Base-by-base conservation (phyloP, 2,329 filamentous ascomycete species). In the Phyllachora maydis region DNA sequence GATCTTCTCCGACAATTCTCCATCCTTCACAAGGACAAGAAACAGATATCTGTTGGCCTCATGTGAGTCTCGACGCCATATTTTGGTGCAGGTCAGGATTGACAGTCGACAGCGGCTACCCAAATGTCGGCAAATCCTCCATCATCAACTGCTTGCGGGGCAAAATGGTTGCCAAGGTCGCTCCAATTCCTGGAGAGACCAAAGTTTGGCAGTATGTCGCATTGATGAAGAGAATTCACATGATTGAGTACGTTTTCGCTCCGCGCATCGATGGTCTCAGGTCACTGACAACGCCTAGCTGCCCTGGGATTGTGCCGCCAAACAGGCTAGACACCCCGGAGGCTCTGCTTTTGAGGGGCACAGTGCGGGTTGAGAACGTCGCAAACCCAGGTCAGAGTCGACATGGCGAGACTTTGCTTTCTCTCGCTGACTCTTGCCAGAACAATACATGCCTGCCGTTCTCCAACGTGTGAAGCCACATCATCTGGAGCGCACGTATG, bases 171-270 rank as follows among this genome's bases (percentile, higher is more conserved):
- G 83, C 83, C 52, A 88, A 63, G 10, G 81, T 91, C 4, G 88
- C 88, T 5, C 88, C 85, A 5, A 92, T 95, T 31, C 85, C 88
- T 5, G 88, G 35, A 22, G 32, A 93, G 55, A 95, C 85, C 16
- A 95, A 93, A 50, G 77, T 93, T 15, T 95, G 88, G 85, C 85
- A 93, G 45, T 93, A 93, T 41, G 81, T 93, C 35, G 92, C 82
- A 3, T 50, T 95, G 30, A 83, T 82, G 73, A 79, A 77, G 52
- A 57, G 76, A 27, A 83, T 83, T 24, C 83, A 85, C 48, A 64
- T 98, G 26, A 95, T 98, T 37, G 88, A 98, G n/a, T n/a, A n/a
- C n/a, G n/a, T n/a, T n/a, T n/a, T n/a, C n/a, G n/a, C n/a, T n/a
- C n/a, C n/a, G n/a, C n/a, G n/a, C n/a, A n/a, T n/a, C n/a, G n/a